Base-by-base conservation (phyloP, 305 asterid species). In the Plantago lanceolata region DNA sequence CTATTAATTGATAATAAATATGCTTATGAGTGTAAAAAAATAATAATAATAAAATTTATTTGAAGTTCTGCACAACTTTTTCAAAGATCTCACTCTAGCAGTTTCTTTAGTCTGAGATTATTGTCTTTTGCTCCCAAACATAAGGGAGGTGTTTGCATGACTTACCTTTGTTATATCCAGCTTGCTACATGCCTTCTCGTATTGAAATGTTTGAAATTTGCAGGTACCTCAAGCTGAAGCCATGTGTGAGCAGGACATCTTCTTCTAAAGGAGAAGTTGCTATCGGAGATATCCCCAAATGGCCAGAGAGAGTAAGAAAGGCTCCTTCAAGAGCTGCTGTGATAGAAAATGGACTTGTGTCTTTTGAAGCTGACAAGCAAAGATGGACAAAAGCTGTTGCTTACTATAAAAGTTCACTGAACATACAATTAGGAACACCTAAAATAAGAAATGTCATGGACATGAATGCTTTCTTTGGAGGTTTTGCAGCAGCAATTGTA, bases 401-500 rank as follows among this genome's bases (percentile, higher is more conserved):
- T 69, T 86, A 86, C 78, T 94, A 94, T 79, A 90, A 90, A 75
- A 83, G 75, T 49, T 75, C 88, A 21, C 73, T 94, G 57, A 83
- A 86, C 68, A 50, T 94, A 66, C 81, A 90, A 73, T 65, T 94
- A 56, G 99, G 99, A 66, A 86, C 92, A 56, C 70, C 94, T 63
- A 76, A 95, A 28, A 70, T 94, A 68, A 82, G 99, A 59, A 94
- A 94, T 63, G 91, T 88, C 74, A 86, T 94, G 99, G 99, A 94
- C 83, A 88, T 90, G 99, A 88, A 94, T 62, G 99, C 99, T 5
- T 81, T 84, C 69, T 86, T 90, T 61, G 96, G 97, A 69, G 95
- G 99, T 51, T 94, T 94, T 83, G 97, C 97, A 40, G 89, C 96
- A 5, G 92, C 96, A 63, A 66, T 90, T 58, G 48, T 73, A 56